Evolutionary conservation across 306 rosid genomes (phyloP).

Genomic region (Casuarina glauca): DNA sequence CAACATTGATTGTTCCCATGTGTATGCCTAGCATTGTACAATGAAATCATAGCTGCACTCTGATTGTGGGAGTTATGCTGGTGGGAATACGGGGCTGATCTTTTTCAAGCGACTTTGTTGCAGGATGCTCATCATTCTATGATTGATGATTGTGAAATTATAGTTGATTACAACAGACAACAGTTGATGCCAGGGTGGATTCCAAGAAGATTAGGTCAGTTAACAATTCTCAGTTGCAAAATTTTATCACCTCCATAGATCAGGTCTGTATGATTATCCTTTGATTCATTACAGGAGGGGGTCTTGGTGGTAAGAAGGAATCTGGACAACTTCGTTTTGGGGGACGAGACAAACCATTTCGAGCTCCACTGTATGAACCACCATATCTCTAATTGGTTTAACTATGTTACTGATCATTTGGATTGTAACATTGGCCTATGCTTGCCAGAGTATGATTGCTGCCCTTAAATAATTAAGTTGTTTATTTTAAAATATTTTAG

Average conservation of each 20-base stretch:
- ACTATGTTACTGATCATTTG: conserved; percentile 12
- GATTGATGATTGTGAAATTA: conserved; percentile 74
- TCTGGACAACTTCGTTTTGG: conserved; percentile 99
- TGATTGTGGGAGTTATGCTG: conserved; percentile 3
- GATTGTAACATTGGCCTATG: not conserved
- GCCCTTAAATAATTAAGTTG: not conserved
- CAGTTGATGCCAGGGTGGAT: conserved; percentile 96
- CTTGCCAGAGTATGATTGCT: not conserved
- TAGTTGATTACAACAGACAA: conserved; percentile 85
- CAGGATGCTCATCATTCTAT: conserved; percentile 88
- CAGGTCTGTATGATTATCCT: conserved; percentile 17
- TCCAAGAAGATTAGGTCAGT: conserved; percentile 92
- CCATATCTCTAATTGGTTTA: conserved; percentile 19
- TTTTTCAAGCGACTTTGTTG: conserved; percentile 18
- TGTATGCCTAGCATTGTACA: not conserved
- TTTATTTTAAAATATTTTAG: not conserved
- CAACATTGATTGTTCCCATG: not conserved
- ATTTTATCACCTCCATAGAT: conserved; percentile 6
- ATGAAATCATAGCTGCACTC: conserved; percentile 11
- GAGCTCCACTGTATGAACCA: conserved; percentile 70
- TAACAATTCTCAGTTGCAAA: conserved; percentile 24
- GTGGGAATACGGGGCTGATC: conserved; percentile 10
- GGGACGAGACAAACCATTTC: conserved; percentile 94
- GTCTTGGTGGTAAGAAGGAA: conserved; percentile 93
- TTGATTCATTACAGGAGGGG: conserved; percentile 63